A percentile compares a stretch with the other conserved stretches of the same genome.
phyloP scores from a whole-genome alignment of 2,329 filamentous ascomycete species.

The Fusarium hainanense region DNA sequence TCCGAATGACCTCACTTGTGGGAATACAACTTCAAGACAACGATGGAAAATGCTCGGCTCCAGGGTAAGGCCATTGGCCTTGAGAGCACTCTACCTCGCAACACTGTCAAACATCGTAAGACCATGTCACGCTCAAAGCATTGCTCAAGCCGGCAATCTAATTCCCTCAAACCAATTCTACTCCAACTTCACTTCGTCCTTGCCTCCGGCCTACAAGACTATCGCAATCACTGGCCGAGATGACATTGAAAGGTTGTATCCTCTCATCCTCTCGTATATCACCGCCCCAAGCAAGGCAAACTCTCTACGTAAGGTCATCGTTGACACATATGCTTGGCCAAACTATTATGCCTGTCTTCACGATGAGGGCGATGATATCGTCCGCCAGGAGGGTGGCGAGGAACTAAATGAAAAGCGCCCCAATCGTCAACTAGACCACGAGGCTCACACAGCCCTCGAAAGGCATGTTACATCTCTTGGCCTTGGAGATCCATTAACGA shows the following conservation, averaged over 20 bases:
- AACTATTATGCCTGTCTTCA: neutral
- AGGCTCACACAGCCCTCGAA: neutral
- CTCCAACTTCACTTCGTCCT: neutral
- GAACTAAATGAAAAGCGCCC: neutral
- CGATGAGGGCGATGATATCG: neutral
- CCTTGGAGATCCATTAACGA: neutral
- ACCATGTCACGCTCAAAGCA: neutral
- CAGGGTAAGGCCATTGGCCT: neutral
- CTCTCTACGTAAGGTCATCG: neutral
- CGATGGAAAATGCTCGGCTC: neutral
- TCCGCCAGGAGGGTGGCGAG: conserved; percentile 5
- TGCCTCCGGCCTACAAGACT: neutral
- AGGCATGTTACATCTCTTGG: conserved; percentile 10
- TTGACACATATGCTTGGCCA: neutral
- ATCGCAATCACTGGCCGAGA: neutral
- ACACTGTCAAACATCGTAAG: neutral
- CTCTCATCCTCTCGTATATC: conserved; percentile 3
- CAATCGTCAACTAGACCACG: conserved; percentile 1
- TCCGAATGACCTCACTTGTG: neutral
- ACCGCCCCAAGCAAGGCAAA: neutral
- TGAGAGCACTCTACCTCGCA: neutral
- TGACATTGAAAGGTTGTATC: neutral
- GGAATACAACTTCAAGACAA: neutral
- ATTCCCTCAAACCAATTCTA: neutral
- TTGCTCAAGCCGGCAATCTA: neutral